Evolutionary conservation across 495 filamentous ascomycete genomes (phyloP).

Genomic region (Penicillium dipodomyicola): DNA sequence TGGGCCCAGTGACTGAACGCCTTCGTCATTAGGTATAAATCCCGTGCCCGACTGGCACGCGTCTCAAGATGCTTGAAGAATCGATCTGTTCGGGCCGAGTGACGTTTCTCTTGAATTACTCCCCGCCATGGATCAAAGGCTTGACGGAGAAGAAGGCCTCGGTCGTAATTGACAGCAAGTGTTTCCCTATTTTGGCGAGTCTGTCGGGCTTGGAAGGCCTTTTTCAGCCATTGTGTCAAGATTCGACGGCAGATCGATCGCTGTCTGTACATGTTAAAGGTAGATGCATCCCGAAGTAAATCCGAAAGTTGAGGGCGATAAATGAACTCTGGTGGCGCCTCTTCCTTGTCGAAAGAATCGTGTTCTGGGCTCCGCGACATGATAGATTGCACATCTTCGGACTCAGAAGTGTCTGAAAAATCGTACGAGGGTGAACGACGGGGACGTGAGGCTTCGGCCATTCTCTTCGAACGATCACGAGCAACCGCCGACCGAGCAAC

Average conservation of each 20-base stretch:
- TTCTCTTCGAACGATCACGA: slow-evolving; percentile 37
- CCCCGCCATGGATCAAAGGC: slow-evolving; percentile 58
- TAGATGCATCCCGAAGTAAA: slow-evolving; percentile 56
- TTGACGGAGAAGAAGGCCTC: slow-evolving; percentile 50
- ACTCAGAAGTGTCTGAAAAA: slow-evolving; percentile 28
- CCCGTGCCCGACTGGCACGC: slow-evolving; percentile 59
- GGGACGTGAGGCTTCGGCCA: slow-evolving; percentile 21
- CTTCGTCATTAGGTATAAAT: slow-evolving; percentile 65
- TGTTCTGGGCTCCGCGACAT: slow-evolving; percentile 26
- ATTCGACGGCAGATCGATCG: slow-evolving; percentile 46
- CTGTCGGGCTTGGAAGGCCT: slow-evolving; percentile 45
- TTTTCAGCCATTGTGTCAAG: slow-evolving; percentile 55
- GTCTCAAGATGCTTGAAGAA: slow-evolving; percentile 61
- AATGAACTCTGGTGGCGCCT: slow-evolving; percentile 40
- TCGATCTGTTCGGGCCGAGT: slow-evolving; percentile 51
- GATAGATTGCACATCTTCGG: slow-evolving; percentile 28
- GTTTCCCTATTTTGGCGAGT: slow-evolving; percentile 46
- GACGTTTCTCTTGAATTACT: slow-evolving; percentile 47
- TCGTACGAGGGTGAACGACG: slow-evolving; percentile 22
- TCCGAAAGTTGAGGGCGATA: slow-evolving; percentile 56
- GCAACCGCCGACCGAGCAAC: slow-evolving; percentile 39
- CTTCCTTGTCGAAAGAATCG: slow-evolving; percentile 30
- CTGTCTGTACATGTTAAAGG: slow-evolving; percentile 54
- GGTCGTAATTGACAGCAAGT: slow-evolving; percentile 53
- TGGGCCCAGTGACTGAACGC: slow-evolving; percentile 75